phyloP scores from a whole-genome alignment of 768 basidiomycete genomes.

The Lactarius akahatsu region DNA sequence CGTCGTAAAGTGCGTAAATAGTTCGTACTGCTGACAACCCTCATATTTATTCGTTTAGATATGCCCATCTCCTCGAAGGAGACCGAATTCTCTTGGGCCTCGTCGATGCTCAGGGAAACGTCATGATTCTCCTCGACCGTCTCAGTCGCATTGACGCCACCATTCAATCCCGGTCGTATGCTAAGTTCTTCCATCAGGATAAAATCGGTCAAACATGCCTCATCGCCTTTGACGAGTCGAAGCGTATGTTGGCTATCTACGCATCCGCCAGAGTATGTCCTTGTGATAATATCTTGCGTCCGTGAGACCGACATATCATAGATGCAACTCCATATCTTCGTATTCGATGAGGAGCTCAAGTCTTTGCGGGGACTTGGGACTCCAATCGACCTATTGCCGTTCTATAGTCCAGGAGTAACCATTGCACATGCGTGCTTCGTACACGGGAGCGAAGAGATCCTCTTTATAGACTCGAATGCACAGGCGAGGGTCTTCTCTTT shows the following conservation, averaged over 20 bases:
- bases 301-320: background rate
- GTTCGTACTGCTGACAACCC: background rate
- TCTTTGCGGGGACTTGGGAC: constrained; percentile 45
- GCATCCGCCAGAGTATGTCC: constrained; percentile 42
- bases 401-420: constrained; percentile 39
- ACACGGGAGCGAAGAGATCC: constrained; percentile 51
- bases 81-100: constrained; percentile 23
- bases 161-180: constrained; percentile 3
- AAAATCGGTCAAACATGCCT: constrained; percentile 49
- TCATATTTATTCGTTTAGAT: constrained; percentile 6
- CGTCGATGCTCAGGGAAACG: constrained; percentile 15
- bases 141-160: constrained; percentile 11
- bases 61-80: constrained; percentile 24
- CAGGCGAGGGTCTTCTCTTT: constrained; percentile 54
- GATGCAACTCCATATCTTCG: constrained; percentile 46
- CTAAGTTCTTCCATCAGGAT: constrained; percentile 40
- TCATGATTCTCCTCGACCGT: constrained; percentile 23
- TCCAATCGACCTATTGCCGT: constrained; percentile 42
- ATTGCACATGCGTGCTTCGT: constrained; percentile 47
- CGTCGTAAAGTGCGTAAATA: constrained; percentile 10
- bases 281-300: background rate
- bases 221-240: constrained; percentile 54
- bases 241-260: constrained; percentile 50
- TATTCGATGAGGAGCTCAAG: constrained; percentile 46
- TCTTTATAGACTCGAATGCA: constrained; percentile 47